A percentile compares a stretch with the other conserved stretches of the same genome.
These are phyloP conservation scores for Yamadazyma spencermartinsiae DNA, from an alignment of 1,139 yeast genomes.

Conservation along the genomic window DNA sequence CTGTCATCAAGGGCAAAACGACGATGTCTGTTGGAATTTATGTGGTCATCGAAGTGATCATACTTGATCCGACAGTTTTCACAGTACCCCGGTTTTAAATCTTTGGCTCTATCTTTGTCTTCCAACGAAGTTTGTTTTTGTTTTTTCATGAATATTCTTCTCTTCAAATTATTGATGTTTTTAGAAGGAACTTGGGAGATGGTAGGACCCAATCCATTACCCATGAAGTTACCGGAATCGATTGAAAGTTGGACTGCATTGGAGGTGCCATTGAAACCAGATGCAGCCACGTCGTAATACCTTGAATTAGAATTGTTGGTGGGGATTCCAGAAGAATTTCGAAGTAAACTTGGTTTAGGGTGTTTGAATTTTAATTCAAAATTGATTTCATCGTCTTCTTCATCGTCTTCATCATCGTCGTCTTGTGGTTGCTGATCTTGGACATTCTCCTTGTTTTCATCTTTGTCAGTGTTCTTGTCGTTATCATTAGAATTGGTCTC, in stretches of 20 bases:
- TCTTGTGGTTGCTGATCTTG: not conserved
- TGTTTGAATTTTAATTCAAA: slow-evolving; percentile 19
- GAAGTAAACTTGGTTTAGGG: slow-evolving; percentile 25
- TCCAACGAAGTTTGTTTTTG: slow-evolving; percentile 26
- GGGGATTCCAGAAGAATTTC: slow-evolving; percentile 34
- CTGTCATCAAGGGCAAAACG: slow-evolving; percentile 72
- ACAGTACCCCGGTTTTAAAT: slow-evolving; percentile 69
- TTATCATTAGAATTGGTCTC: slow-evolving; percentile 1
- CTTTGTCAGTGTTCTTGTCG: not conserved
- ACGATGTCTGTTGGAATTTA: slow-evolving; percentile 68
- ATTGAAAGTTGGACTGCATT: slow-evolving; percentile 40
- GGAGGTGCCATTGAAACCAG: slow-evolving; percentile 74
- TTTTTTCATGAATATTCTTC: slow-evolving; percentile 47
- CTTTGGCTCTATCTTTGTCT: slow-evolving; percentile 56
- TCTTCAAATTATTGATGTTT: slow-evolving; percentile 60
- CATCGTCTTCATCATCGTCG: slow-evolving; percentile 14
- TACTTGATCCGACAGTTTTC: slow-evolving; percentile 92
- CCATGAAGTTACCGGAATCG: slow-evolving; percentile 45
- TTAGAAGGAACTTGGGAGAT: slow-evolving; percentile 69
- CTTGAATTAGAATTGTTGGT: slow-evolving; percentile 38
- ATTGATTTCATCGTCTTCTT: not conserved
- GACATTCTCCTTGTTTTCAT: not conserved
- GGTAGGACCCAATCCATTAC: slow-evolving; percentile 72
- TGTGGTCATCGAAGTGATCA: slow-evolving; percentile 78
- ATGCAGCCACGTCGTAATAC: slow-evolving; percentile 71